Conservation (phyloP, 352 stramenopile species). For the Phytophthora uliginosa region DNA sequence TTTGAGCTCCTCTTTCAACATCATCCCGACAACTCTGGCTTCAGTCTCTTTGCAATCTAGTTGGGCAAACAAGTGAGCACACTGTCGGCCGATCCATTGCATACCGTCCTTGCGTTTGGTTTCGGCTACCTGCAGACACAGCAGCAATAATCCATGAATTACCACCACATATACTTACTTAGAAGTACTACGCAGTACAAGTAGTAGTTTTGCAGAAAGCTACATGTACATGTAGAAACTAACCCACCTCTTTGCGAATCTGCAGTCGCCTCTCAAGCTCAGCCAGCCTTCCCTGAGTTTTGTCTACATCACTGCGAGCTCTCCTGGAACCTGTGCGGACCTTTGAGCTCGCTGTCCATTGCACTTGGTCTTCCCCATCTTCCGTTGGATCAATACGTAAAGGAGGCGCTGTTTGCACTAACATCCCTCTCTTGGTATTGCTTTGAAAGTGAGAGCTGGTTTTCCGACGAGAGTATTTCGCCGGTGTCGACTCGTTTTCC, state of each 20-base stretch:
- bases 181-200: no score
- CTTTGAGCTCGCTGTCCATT: not conserved
- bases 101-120: constrained; percentile 53
- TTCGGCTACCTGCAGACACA: constrained; percentile 43
- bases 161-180: not conserved
- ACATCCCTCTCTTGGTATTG: constrained; percentile 34
- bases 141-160: not conserved
- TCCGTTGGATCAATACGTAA: constrained; percentile 15
- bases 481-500: not conserved
- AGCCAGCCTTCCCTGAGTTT: constrained; percentile 40
- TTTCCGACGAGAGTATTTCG: not conserved
- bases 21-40: constrained; percentile 43
- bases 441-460: constrained; percentile 30
- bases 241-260: constrained; percentile 39
- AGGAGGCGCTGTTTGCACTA: constrained; percentile 23
- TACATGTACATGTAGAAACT: not conserved
- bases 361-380: constrained; percentile 7
- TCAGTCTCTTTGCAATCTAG: constrained; percentile 69
- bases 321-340: constrained; percentile 9
- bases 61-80: constrained; percentile 68
- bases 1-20: constrained; percentile 45
- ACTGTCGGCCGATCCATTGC: constrained; percentile 67
- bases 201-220: not conserved
- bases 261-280: constrained; percentile 29
- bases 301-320: constrained; percentile 22